These are phyloP conservation scores for Nicotiana obtusifolia DNA, from an alignment of 257 asterid species.

Conservation along the genomic window DNA sequence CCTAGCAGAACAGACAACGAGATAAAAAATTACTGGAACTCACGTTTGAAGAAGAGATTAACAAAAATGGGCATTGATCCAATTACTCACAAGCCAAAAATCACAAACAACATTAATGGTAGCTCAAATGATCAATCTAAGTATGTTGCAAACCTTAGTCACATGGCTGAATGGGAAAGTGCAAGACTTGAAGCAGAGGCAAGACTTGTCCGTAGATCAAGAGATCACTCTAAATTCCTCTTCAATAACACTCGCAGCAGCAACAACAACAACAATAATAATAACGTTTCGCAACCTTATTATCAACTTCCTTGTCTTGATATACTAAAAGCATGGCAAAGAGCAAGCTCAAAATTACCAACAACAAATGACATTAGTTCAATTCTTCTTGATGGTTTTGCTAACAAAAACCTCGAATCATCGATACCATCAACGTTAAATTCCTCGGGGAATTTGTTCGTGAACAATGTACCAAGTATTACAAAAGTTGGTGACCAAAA, in stretches of 20 bases:
- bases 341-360: not conserved
- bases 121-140: constrained; percentile 10
- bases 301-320: constrained; percentile 19
- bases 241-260: not conserved
- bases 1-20: constrained; percentile 32
- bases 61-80: constrained; percentile 32
- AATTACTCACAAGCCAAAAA: constrained; percentile 23
- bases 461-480: not conserved
- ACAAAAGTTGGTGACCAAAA: not conserved
- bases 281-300: not conserved
- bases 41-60: constrained; percentile 26
- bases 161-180: constrained; percentile 37
- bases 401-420: not conserved
- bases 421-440: not conserved
- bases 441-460: not conserved
- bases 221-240: not conserved
- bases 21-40: constrained; percentile 29
- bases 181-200: constrained; percentile 38
- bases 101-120: not conserved
- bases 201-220: constrained; percentile 14
- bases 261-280: not conserved
- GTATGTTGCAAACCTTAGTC: constrained; percentile 25
- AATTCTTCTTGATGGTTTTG: not conserved
- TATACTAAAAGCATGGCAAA: constrained; percentile 22
- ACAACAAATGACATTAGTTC: not conserved